phyloP scores from a whole-genome alignment of 2,329 filamentous ascomycete species.

The Cordyceps pruinosa region DNA sequence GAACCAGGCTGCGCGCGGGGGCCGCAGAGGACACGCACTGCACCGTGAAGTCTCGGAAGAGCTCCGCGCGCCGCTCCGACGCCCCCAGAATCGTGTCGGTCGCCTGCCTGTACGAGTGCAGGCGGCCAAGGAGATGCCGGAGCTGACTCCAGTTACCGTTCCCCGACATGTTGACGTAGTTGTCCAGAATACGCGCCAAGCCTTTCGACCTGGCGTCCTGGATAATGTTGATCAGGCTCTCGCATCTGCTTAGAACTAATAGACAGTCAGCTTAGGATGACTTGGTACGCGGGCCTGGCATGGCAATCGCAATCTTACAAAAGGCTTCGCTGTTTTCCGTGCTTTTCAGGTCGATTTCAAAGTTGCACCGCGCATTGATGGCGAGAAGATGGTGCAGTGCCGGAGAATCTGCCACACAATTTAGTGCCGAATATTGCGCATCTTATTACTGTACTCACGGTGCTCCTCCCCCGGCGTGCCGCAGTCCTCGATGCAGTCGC shows the following conservation, averaged over 20 bases:
- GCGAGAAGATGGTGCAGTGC: not conserved
- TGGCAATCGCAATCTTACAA: not conserved
- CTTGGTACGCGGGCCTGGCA: not conserved
- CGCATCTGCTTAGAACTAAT: not conserved
- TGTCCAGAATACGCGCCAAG: not conserved
- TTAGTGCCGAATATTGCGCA: not conserved
- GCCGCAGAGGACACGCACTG: not conserved
- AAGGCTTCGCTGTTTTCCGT: not conserved
- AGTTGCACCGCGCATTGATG: not conserved
- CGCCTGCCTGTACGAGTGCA: constrained; percentile 20
- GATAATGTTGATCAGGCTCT: not conserved
- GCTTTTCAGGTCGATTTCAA: not conserved
- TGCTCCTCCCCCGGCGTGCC: not conserved
- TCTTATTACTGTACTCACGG: not conserved
- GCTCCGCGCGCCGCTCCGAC: constrained; percentile 15
- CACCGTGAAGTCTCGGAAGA: constrained; percentile 14
- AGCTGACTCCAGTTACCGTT: constrained; percentile 13
- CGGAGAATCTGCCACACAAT: not conserved
- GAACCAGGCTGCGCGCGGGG: not conserved
- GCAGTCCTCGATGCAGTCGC: not conserved
- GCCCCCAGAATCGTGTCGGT: constrained; percentile 13
- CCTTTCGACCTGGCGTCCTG: not conserved
- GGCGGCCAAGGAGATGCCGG: constrained; percentile 20
- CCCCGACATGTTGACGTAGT: constrained; percentile 14
- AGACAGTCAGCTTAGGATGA: not conserved